Conservation (phyloP, 257 asterid species). For the Capsicum chinense region DNA sequence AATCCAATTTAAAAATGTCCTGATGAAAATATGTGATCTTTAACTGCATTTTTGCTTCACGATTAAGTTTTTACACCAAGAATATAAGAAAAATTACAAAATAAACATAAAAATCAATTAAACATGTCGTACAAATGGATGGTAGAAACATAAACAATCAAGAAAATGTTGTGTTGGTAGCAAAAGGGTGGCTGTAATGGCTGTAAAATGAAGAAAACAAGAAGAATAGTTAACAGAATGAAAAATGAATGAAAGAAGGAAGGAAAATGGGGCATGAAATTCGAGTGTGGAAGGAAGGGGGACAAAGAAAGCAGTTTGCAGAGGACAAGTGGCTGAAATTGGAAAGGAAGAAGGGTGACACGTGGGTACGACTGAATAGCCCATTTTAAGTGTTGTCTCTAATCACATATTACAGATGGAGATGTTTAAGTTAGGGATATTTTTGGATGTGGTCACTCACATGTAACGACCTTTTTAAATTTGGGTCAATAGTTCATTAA, state of each 20-base stretch:
- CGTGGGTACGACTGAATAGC: conserved; percentile 64
- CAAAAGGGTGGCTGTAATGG: conserved; percentile 27
- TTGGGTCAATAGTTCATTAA: not conserved
- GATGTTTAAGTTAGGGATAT: not conserved
- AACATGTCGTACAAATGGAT: conserved; percentile 2
- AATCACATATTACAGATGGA: conserved; percentile 26
- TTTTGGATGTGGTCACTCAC: not conserved
- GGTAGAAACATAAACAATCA: not conserved
- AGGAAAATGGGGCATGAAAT: conserved; percentile 37
- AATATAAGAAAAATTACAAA: not conserved
- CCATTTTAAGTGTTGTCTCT: conserved; percentile 55
- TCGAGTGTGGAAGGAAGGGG: conserved; percentile 18
- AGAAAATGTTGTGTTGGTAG: conserved; percentile 3
- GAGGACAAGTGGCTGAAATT: conserved; percentile 66
- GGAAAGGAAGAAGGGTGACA: conserved; percentile 49
- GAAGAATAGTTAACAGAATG: conserved; percentile 33
- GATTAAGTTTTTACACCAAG: conserved; percentile 32
- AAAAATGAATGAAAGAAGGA: conserved; percentile 20
- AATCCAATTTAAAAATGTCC: conserved; percentile 48
- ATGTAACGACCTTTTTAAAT: not conserved
- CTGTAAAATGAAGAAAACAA: conserved; percentile 36
- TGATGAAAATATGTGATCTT: conserved; percentile 40
- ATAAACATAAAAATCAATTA: not conserved
- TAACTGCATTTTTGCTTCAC: conserved; percentile 55
- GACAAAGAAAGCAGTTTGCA: conserved; percentile 35